Conservation (phyloP, 495 filamentous ascomycete genomes). For the Xylaria scruposa region DNA sequence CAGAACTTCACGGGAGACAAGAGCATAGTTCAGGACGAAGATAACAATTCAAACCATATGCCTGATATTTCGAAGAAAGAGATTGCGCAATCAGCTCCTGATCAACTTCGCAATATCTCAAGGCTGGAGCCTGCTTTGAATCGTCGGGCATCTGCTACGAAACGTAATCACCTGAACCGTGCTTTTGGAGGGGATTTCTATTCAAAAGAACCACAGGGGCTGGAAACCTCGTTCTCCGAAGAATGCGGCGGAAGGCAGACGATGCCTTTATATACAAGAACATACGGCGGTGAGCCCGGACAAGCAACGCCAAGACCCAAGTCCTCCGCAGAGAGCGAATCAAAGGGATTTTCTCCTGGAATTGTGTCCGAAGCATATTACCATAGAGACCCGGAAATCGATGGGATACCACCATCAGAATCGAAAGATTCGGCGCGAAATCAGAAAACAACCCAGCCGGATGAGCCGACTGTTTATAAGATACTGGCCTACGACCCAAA, state of each 20-base stretch:
- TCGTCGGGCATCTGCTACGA: constrained; percentile 26
- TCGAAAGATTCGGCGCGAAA: constrained; percentile 14
- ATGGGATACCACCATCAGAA: constrained; percentile 31
- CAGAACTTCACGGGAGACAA: constrained; percentile 18
- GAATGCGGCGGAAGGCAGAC: constrained; percentile 40
- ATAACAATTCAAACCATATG: background rate
- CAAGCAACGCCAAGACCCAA: constrained; percentile 17
- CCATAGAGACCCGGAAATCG: constrained; percentile 35
- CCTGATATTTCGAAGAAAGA: background rate
- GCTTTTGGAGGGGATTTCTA: constrained; percentile 37
- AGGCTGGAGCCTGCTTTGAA: constrained; percentile 41
- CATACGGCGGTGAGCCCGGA: constrained; percentile 33
- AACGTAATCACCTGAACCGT: constrained; percentile 22
- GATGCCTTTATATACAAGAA: constrained; percentile 36
- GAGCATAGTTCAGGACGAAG: constrained; percentile 24
- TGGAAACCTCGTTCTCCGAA: constrained; percentile 45
- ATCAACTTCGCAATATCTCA: constrained; percentile 34
- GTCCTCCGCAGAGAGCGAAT: background rate
- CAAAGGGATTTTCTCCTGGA: constrained; percentile 11
- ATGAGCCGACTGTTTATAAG: constrained; percentile 64
- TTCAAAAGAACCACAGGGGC: constrained; percentile 45
- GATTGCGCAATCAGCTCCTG: constrained; percentile 37
- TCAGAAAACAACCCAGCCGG: constrained; percentile 21
- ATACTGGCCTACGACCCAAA: constrained; percentile 75
- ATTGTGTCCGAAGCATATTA: constrained; percentile 27